A percentile compares a stretch with the other conserved stretches of the same genome.
Evolutionary conservation across 2,329 filamentous ascomycete species (phyloP).

Genomic region (Macroventuria anomochaeta): DNA sequence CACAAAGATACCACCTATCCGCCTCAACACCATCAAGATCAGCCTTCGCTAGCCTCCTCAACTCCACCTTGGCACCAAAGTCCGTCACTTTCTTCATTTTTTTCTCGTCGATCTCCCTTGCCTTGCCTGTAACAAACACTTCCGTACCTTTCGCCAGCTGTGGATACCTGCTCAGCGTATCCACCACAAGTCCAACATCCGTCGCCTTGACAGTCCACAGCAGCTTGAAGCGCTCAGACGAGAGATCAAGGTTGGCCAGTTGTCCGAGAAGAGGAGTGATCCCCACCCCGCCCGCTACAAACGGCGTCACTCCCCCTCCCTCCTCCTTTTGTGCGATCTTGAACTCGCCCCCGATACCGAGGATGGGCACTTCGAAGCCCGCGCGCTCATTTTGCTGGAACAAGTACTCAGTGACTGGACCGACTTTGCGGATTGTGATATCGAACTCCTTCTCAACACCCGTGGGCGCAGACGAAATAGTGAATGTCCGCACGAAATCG

Average conservation of each 20-base stretch:
- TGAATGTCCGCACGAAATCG: conserved; percentile 84
- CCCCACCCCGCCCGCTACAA: conserved; percentile 80
- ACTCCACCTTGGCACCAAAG: conserved; percentile 45
- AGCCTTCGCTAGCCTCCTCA: conserved; percentile 54
- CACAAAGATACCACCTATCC: conserved; percentile 66
- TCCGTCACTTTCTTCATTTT: conserved; percentile 41
- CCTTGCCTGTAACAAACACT: conserved; percentile 69
- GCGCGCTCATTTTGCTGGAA: conserved; percentile 62
- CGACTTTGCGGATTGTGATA: conserved; percentile 74
- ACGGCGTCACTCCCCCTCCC: conserved; percentile 55
- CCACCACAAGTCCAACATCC: conserved; percentile 68
- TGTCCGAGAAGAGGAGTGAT: conserved; percentile 77
- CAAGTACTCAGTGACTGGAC: conserved; percentile 70
- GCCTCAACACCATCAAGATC: conserved; percentile 52
- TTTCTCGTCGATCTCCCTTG: conserved; percentile 30
- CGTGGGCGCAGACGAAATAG: conserved; percentile 68
- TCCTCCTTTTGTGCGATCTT: conserved; percentile 48
- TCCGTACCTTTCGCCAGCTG: conserved; percentile 60
- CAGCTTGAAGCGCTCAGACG: conserved; percentile 55
- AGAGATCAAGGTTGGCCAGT: background rate
- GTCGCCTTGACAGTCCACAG: conserved; percentile 71
- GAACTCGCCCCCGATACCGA: conserved; percentile 76
- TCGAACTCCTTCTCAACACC: conserved; percentile 62
- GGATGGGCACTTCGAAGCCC: conserved; percentile 68
- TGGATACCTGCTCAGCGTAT: conserved; percentile 62